Evolutionary conservation across 2,329 filamentous ascomycete species (phyloP), one percentile per base, ranked within the genome.

Genomic region (Penicillium sp.): DNA sequence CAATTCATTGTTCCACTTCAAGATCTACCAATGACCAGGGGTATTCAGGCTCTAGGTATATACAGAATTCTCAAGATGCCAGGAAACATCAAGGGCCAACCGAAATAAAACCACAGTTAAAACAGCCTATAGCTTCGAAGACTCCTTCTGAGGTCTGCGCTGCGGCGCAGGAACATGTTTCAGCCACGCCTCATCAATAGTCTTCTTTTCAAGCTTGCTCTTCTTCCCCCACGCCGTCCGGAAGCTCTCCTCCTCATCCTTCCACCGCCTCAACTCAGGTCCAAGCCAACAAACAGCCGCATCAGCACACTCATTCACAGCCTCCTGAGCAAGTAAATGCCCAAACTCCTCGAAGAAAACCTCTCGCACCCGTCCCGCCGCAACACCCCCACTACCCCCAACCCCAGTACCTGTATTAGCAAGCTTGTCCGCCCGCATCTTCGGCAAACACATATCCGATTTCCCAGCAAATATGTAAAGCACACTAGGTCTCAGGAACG

Each of bases 301-400:
- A 56, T 83, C 78, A 1, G 91, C 93, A 60, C 87, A 89, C 66
- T 84, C 79, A 2, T 68, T 77, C 0, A 90, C 89, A 39, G 84
- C 83, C 74, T 96, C 92, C 84, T 96, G 90, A 0, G 93, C 89
- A 27, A 97, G 84, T 43, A 97, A 74, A 73, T 98, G 93, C 0
- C 93, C 91, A 6, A 82, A 80, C 0, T 82, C 82, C 27, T 88
- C 76, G 8, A 95, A 74, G 16, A 85, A 78, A 5, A 90, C 82
- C 62, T 87, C 81, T 55, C 79, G 81, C 2, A 96, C 92, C 46
- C 86, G 80, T 0, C 89, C 90, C 13, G 82, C 82, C n/a, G 48
- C 89, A 84, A 19, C 91, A 84, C 74, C 75, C 22, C 76, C 76
- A 63, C 75, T 70, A 45, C 79, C 71, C 27, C 80, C 71, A 49